Evolutionary conservation across 345 rosid species (phyloP), one percentile per base, ranked within the genome.

Genomic region (Balakata baccata): DNA sequence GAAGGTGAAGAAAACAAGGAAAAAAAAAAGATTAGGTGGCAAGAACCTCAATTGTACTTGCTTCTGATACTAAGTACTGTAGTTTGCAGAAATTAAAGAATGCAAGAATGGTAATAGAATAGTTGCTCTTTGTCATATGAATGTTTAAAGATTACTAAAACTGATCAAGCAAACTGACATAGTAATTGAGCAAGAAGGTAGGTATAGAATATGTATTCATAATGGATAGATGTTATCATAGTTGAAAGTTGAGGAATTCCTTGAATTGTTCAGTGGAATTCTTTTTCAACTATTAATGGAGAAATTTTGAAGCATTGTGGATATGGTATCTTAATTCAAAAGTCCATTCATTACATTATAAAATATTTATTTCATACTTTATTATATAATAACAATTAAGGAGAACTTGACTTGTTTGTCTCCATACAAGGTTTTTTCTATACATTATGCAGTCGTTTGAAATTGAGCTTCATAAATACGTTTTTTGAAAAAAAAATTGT

Each of bases 11-110:
- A 65, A 38, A 34, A 54, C 23, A 61, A 73, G 20, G n/a, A n/a
- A n/a, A n/a, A n/a, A n/a, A n/a, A 23, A 50, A 11, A 13, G 14
- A 61, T 84, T 80, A 67, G 82, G 82, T 81, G 57, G 68, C 58
- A 67, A 76, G 68, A 65, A 77, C 38, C 53, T 23, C 18, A 18
- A 41, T 9, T 57, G 56, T 69, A 53, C 61, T 75, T 43, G 62
- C 49, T 43, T 37, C 6, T 39, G 16, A 64, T 56, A 29, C 64
- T 29, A 72, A 66, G 37, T 69, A 56, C 39, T 46, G 63, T 52
- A 41, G 5, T 56, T 54, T 70, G 47, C 54, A 58, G 69, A 74
- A 59, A 16, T 81, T 20, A 69, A 17, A 63, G 65, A 18, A 54
- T 18, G 46, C 8, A 62, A 62, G 7, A 62, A 64, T 59, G 69